Conservation (phyloP, 306 rosid genomes). For the Rosa persica region DNA sequence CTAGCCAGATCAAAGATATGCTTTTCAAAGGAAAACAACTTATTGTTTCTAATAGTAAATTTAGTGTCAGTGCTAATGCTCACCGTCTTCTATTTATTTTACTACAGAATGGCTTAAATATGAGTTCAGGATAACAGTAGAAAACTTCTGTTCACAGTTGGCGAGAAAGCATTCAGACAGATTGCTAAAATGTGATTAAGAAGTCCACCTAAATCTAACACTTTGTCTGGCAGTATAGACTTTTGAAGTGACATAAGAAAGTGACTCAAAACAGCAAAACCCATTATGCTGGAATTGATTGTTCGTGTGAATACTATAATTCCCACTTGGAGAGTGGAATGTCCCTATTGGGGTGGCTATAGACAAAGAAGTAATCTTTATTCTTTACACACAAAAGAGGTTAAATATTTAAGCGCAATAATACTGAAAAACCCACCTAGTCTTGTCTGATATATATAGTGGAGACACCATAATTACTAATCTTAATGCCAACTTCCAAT, state of each 20-base stretch:
- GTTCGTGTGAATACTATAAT: background rate
- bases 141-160: background rate
- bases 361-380: constrained; percentile 24
- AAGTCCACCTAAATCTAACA: background rate
- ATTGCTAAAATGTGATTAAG: constrained; percentile 4
- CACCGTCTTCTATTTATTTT: background rate
- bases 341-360: constrained; percentile 36
- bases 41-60: background rate
- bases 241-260: constrained; percentile 28
- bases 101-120: background rate
- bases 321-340: constrained; percentile 47
- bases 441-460: constrained; percentile 11
- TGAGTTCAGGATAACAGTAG: background rate
- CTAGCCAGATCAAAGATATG: background rate
- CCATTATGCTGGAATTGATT: constrained; percentile 23
- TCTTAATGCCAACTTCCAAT: background rate
- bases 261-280: constrained; percentile 24
- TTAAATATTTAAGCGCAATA: constrained; percentile 18
- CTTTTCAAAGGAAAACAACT: background rate
- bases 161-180: background rate
- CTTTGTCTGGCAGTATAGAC: background rate
- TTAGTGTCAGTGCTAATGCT: background rate
- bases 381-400: background rate
- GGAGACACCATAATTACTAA: constrained; percentile 13
- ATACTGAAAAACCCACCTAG: constrained; percentile 30